Evolutionary conservation across 2,329 filamentous ascomycete species (phyloP).

Genomic region (Phialophora tarda): DNA sequence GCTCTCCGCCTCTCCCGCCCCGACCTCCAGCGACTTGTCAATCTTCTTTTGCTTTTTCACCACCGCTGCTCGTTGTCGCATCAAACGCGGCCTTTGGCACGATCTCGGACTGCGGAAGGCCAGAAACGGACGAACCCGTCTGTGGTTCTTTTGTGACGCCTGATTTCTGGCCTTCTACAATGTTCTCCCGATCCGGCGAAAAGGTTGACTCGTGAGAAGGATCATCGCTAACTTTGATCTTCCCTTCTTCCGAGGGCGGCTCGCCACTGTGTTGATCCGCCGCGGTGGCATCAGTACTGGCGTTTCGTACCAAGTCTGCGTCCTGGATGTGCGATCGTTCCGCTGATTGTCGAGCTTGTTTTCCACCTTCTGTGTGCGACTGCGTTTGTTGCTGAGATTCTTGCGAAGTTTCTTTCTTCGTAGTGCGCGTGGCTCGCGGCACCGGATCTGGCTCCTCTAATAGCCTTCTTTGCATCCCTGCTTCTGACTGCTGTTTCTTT

Average conservation of each 20-base stretch:
- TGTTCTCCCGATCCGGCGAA: conserved; percentile 25
- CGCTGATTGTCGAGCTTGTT: background rate
- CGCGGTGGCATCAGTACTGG: background rate
- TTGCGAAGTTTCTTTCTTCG: conserved; percentile 6
- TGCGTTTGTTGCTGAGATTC: conserved; percentile 1
- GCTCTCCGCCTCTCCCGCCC: background rate
- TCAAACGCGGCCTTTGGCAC: conserved; percentile 28
- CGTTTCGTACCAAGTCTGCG: background rate
- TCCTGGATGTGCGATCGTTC: background rate
- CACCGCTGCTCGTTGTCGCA: background rate
- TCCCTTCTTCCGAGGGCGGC: conserved; percentile 4
- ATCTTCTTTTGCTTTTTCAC: background rate
- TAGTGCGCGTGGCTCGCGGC: conserved; percentile 9
- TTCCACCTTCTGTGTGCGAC: background rate
- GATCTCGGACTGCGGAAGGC: conserved; percentile 13
- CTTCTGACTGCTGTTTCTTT: conserved; percentile 29
- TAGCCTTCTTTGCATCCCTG: conserved; percentile 17
- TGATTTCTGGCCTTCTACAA: conserved; percentile 25
- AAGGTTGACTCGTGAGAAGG: conserved; percentile 15
- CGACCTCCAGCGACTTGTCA: background rate
- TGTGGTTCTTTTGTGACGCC: conserved; percentile 6
- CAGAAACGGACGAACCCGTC: background rate
- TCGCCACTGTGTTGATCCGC: background rate
- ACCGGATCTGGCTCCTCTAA: conserved; percentile 34
- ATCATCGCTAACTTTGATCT: conserved; percentile 22